Percentiles rank a stretch among this genome's conserved stretches.
Conservation (phyloP, 176 grass and related monocot species). For the Cymbopogon citratus region DNA sequence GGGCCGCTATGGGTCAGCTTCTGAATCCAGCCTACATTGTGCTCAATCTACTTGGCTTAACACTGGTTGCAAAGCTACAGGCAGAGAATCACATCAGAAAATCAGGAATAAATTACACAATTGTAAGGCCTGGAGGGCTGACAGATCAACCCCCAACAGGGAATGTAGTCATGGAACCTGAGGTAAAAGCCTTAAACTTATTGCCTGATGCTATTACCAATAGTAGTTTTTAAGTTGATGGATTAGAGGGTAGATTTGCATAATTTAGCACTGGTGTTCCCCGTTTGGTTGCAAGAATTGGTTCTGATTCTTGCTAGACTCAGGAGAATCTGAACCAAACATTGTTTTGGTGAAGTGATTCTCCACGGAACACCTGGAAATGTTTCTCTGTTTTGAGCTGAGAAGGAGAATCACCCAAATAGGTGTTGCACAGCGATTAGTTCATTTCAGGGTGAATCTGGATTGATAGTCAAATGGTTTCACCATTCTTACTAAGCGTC, state of each 20-base stretch:
- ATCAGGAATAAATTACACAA: slow-evolving; percentile 76
- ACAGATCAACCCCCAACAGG: slow-evolving; percentile 48
- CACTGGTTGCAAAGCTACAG: slow-evolving; percentile 65
- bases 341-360: neutral
- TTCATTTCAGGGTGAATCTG: neutral
- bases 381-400: neutral
- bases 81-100: slow-evolving; percentile 57
- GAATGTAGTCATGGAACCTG: slow-evolving; percentile 55
- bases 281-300: neutral
- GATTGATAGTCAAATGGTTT: neutral
- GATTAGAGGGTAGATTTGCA: neutral
- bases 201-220: neutral
- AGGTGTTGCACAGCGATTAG: neutral
- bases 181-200: slow-evolving; percentile 35
- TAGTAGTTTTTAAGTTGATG: neutral
- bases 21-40: slow-evolving; percentile 69
- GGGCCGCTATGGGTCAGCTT: slow-evolving; percentile 55
- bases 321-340: neutral
- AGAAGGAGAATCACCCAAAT: neutral
- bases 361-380: neutral
- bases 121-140: slow-evolving; percentile 66
- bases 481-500: neutral
- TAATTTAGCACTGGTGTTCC: neutral
- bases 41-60: slow-evolving; percentile 63
- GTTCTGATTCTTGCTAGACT: neutral